phyloP scores from a whole-genome alignment of 2,329 filamentous ascomycete genomes.

The Aspergillus sp. region DNA sequence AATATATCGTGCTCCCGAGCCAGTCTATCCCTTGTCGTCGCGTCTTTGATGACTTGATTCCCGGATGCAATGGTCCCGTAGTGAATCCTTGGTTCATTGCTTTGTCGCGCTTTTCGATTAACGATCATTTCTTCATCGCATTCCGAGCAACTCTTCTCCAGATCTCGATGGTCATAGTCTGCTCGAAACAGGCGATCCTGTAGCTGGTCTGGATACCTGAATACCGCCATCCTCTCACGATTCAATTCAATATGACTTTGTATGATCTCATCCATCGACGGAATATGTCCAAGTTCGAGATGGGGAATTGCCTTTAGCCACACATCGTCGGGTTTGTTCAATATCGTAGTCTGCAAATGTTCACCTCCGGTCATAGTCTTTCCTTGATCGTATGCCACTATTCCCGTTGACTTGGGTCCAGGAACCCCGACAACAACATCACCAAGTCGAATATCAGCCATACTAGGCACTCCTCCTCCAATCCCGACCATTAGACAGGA shows the following conservation, averaged over 20 bases:
- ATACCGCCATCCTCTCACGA: too few species aligned
- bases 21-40: background rate
- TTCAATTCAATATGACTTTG: too few species aligned
- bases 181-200: background rate
- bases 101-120: background rate
- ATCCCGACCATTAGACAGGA: background rate
- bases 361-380: conserved; percentile 4
- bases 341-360: background rate
- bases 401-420: background rate
- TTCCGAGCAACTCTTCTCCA: background rate
- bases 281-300: background rate
- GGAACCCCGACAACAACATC: background rate
- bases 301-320: background rate
- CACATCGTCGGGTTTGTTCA: background rate
- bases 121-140: background rate
- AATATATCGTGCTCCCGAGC: background rate
- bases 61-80: background rate
- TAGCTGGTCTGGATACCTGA: background rate
- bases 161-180: background rate
- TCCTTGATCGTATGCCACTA: background rate
- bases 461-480: background rate
- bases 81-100: background rate
- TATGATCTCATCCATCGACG: background rate
- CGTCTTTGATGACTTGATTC: background rate
- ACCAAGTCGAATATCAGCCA: background rate